These are phyloP conservation scores for Fragaria vesca DNA, from an alignment of 306 rosid genomes.

Conservation along the genomic window DNA sequence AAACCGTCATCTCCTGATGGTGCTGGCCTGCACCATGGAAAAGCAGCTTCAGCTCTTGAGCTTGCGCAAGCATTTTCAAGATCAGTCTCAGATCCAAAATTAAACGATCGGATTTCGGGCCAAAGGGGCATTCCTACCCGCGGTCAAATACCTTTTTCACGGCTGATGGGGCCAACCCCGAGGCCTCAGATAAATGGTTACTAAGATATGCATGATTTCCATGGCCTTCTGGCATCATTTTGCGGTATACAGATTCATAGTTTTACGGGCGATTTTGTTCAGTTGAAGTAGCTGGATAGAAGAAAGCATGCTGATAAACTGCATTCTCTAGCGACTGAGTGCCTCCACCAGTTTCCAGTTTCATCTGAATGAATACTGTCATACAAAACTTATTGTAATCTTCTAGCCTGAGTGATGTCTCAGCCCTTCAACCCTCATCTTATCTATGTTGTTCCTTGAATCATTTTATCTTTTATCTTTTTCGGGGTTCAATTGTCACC, in stretches of 20 bases:
- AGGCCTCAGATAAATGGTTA: slow-evolving; percentile 95
- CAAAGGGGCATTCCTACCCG: slow-evolving; percentile 55
- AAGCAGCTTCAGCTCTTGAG: slow-evolving; percentile 89
- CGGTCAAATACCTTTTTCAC: slow-evolving; percentile 75
- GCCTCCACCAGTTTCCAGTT: slow-evolving; percentile 19
- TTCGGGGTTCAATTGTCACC: slow-evolving; percentile 12
- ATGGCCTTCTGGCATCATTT: slow-evolving; percentile 24
- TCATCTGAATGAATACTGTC: slow-evolving; percentile 21
- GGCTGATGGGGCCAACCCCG: slow-evolving; percentile 73
- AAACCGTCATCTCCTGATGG: slow-evolving; percentile 43
- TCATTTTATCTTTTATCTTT: neutral
- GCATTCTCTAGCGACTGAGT: slow-evolving; percentile 3
- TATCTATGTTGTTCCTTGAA: slow-evolving; percentile 17
- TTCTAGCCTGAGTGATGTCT: slow-evolving; percentile 28
- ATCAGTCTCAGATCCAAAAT: slow-evolving; percentile 73
- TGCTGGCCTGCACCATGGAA: slow-evolving; percentile 47
- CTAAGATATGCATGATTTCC: slow-evolving; percentile 24
- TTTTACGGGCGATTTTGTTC: slow-evolving; percentile 1
- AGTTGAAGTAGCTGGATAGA: neutral
- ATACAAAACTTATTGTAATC: slow-evolving; percentile 28
- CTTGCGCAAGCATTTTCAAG: slow-evolving; percentile 93
- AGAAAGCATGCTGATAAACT: neutral
- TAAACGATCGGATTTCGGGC: slow-evolving; percentile 47
- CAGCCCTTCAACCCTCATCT: neutral
- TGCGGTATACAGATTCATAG: slow-evolving; percentile 10